Evolutionary conservation across 371 early-diverging fungal genomes (phyloP), one percentile per base, ranked within the genome.

Genomic region (Syncephalastrum racemosum): DNA sequence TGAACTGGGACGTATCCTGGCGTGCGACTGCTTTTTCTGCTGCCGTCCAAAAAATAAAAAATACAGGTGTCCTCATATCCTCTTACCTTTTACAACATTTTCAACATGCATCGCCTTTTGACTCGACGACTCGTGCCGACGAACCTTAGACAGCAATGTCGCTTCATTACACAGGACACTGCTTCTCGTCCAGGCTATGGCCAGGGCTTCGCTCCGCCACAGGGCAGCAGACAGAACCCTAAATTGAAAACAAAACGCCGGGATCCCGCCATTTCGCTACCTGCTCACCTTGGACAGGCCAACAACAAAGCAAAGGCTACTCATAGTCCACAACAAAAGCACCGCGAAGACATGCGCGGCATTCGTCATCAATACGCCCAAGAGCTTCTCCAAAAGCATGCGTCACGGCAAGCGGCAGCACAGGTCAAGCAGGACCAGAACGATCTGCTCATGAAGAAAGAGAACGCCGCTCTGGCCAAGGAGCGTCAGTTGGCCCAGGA

Each of bases 121-220:
- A 31, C 36, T 31, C 36, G 36, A 31, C 36, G 36, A 31, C 36
- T 31, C 12, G 36, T 31, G 36, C 36, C 36, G 2, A 31, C 36
- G 10, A 31, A 31, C 12, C 10, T 31, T 31, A 5, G 36, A 31
- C 36, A 31, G 10, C 36, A 31, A 31, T 31, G 36, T 12, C 36
- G 36, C 36, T 31, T 31, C 10, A 31, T 31, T 12, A 31, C 36
- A 31, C 36, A 31, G 10, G 36, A 31, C 36, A 31, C 36, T 31
- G 36, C 36, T 7, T 31, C 36, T 31, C 36, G 36, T 31, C 36
- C 36, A 8, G 68, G 67, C 36, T 73, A 73, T 59, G 71, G 70
- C 22, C 70, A 68, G 19, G 76, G 72, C 2, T 79, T 79, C 42
- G 62, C 66, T 51, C 64, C 76, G 25, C 79, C 79, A 44, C 58